phyloP scores from a whole-genome alignment of 2,329 filamentous ascomycete species.

The Aspergillus cejpii region DNA sequence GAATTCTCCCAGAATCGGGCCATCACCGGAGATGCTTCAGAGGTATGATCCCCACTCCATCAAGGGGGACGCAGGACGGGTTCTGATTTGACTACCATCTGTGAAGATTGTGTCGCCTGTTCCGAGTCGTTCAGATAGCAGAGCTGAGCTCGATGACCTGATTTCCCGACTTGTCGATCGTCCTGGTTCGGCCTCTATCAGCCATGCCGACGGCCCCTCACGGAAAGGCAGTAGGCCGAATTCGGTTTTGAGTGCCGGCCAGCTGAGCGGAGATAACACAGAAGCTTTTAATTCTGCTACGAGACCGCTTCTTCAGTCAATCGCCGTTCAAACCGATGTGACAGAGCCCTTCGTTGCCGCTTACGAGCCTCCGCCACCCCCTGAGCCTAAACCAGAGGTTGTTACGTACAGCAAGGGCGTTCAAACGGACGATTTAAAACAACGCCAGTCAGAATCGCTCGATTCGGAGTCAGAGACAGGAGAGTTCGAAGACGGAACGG shows the following conservation, averaged over 20 bases:
- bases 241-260: constrained; percentile 75
- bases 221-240: constrained; percentile 66
- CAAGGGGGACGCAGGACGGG: not conserved
- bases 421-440: constrained; percentile 72
- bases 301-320: constrained; percentile 40
- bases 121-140: constrained; percentile 57
- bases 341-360: constrained; percentile 68
- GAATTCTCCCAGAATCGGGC: constrained; percentile 65
- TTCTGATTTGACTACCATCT: constrained; percentile 11
- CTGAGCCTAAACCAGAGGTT: constrained; percentile 57
- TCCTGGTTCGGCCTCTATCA: constrained; percentile 59
- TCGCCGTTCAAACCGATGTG: constrained; percentile 62
- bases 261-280: constrained; percentile 64
- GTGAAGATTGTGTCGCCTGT: constrained; percentile 60
- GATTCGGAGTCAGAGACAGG: constrained; percentile 59
- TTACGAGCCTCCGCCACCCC: constrained; percentile 62
- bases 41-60: constrained; percentile 49
- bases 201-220: constrained; percentile 44
- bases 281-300: constrained; percentile 35
- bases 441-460: constrained; percentile 47
- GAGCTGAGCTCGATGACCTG: constrained; percentile 73
- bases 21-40: constrained; percentile 60
- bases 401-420: constrained; percentile 97
- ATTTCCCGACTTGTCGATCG: constrained; percentile 80
- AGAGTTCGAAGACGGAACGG: constrained; percentile 47